Percentiles rank a stretch among this genome's conserved stretches.
Conservation (phyloP, 805 yeast species). For the Yamadazyma takamatsuzukensis region DNA sequence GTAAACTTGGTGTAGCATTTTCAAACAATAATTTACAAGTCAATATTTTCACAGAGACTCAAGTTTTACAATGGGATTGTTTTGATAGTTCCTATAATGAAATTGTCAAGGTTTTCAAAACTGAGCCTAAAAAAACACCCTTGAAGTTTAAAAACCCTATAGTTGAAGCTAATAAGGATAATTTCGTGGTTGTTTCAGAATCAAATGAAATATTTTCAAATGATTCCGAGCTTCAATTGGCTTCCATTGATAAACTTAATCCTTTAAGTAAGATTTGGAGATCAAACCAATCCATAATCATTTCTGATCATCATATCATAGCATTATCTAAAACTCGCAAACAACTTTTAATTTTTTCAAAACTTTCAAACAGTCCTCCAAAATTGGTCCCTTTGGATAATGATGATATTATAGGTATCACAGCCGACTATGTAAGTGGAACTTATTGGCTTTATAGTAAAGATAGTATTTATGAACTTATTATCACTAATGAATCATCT, state of each 20-base stretch:
- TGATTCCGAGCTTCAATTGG: conserved; percentile 25
- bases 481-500: conserved; percentile 62
- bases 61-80: conserved; percentile 29
- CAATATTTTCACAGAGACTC: conserved; percentile 16
- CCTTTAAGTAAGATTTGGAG: conserved; percentile 5
- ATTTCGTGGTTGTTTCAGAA: conserved; percentile 12
- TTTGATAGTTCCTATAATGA: conserved; percentile 28
- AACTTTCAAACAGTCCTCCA: conserved; percentile 20
- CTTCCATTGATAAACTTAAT: conserved; percentile 14
- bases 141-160: conserved; percentile 4
- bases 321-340: conserved; percentile 14
- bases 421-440: conserved; percentile 25
- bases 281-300: conserved; percentile 9
- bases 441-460: conserved; percentile 79
- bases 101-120: conserved; percentile 25
- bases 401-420: conserved; percentile 22
- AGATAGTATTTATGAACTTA: conserved; percentile 63
- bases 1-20: conserved; percentile 5
- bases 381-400: conserved; percentile 7
- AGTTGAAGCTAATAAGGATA: conserved; percentile 12
- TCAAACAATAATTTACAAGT: conserved; percentile 22
- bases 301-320: conserved; percentile 30
- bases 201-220: conserved; percentile 21
- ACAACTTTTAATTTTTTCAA: conserved; percentile 24
- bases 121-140: conserved; percentile 10